These are phyloP conservation scores for Selaginella moellendorffii DNA, from an alignment of 75 land plant species.

Conservation along the genomic window DNA sequence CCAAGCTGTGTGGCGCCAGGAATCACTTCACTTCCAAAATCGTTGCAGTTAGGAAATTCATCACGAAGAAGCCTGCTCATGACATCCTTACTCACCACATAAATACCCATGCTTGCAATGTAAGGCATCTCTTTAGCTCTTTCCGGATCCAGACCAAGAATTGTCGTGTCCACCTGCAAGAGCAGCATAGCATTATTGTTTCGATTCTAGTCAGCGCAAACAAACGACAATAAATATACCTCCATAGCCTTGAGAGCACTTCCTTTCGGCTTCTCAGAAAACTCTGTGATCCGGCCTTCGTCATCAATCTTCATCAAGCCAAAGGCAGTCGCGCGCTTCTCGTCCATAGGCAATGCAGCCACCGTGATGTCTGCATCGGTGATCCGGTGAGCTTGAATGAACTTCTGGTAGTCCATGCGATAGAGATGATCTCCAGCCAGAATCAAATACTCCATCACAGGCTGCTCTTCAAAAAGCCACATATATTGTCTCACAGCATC, in stretches of 20 bases:
- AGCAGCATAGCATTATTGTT: too few species aligned
- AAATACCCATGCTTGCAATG: constrained; percentile 97
- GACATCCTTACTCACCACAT: constrained; percentile 61
- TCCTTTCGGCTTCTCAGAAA: constrained; percentile 94
- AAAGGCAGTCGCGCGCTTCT: constrained; percentile 88
- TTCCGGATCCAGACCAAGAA: constrained; percentile 87
- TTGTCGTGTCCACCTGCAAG: constrained; percentile 87
- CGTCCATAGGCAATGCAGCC: constrained; percentile 87
- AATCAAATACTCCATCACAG: constrained; percentile 47
- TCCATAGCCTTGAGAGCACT: constrained; percentile 75
- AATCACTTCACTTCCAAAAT: constrained; percentile 71
- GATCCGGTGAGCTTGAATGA: constrained; percentile 54
- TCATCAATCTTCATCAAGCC: constrained; percentile 97
- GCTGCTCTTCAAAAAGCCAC: constrained; percentile 71
- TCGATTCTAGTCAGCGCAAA: too few species aligned
- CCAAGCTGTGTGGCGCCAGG: constrained; percentile 65
- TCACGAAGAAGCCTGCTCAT: constrained; percentile 46
- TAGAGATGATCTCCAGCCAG: constrained; percentile 82
- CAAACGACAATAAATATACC: constrained; percentile 24
- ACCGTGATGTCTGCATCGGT: constrained; percentile 66
- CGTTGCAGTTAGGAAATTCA: constrained; percentile 55
- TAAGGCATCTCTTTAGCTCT: constrained; percentile 97
- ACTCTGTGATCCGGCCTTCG: constrained; percentile 88
- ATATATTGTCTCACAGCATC: constrained; percentile 80
- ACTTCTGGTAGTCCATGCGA: constrained; percentile 63